Evolutionary conservation across 2,329 filamentous ascomycete species (phyloP), one percentile per base, ranked within the genome.

Genomic region (Phaeosphaeriaceae sp.): DNA sequence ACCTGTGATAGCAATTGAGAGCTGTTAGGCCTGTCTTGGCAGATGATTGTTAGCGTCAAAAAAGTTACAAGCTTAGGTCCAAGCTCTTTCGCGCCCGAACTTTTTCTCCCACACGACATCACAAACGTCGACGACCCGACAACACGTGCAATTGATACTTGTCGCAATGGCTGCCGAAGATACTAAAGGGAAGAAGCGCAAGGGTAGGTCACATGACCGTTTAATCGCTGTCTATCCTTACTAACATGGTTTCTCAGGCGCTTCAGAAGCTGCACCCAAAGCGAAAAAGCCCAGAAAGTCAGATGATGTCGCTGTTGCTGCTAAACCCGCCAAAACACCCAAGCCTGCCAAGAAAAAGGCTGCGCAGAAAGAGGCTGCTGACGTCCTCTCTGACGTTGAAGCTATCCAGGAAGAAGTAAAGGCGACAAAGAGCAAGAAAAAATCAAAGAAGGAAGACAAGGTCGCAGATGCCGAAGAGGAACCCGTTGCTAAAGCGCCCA

Each of bases 131-230:
- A 47, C 43, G 37, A 28, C 11, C 11, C 48, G 39, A 42, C 48
- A 43, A 54, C 48, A 54, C 29, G 46, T 43, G 42, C 49, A 50
- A 45, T 51, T 40, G 54, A 46, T 30, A 16, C 7, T 26, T 26
- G 23, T 50, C 47, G 70, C 65, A 72, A 84, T 84, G 82, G 80
- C 79, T 46, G 76, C 77, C 56, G 80, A 81, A 63, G 67, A 70
- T 28, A 73, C 75, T 57, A 81, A 81, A 60, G 74, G 73, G 33
- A 84, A 80, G 67, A 84, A 84, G 78, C 78, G 79, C 71, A 82
- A 82, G 65, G 77, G 80, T 80, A 69, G 33, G 65, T 39, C n/a
- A 20, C 34, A 9, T 40, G 5, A 11, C 26, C 28, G 13, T 21
- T 2, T 20, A 52, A 42, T 48, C 46, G 59, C 11, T 23, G 40